phyloP scores from a whole-genome alignment of 768 basidiomycete species.

The Amanita exitialis region DNA sequence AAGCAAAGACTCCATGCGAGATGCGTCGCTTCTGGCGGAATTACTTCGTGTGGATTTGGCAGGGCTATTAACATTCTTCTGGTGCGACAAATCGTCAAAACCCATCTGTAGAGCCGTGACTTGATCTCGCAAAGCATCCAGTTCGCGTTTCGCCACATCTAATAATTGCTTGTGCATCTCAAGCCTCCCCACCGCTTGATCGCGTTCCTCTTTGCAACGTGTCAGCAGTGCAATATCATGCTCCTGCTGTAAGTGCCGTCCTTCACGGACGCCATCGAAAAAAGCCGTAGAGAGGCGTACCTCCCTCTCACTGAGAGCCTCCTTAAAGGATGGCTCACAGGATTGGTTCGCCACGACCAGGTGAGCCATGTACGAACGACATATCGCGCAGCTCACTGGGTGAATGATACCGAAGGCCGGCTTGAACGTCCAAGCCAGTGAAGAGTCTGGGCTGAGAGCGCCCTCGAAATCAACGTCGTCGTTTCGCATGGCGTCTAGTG shows the following conservation, averaged over 20 bases:
- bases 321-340: background rate
- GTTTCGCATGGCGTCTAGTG: background rate
- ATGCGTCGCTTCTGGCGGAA: background rate
- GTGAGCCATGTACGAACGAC: constrained; percentile 2
- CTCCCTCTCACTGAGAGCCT: constrained; percentile 1
- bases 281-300: background rate
- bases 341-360: constrained; percentile 1
- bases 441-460: background rate
- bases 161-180: background rate
- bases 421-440: background rate
- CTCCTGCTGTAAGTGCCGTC: constrained; percentile 1
- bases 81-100: background rate
- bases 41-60: background rate
- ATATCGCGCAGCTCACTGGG: constrained; percentile 1
- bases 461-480: background rate
- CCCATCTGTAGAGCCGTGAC: background rate
- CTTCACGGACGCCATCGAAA: constrained; percentile 2
- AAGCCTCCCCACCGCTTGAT: background rate
- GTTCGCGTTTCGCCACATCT: background rate
- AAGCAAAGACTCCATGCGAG: background rate
- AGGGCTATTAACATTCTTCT: background rate
- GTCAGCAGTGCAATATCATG: background rate
- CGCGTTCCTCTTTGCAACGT: background rate
- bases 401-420: constrained; percentile 3
- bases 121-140: background rate